Evolutionary conservation across 2,329 filamentous ascomycete species (phyloP), one percentile per base, ranked within the genome.

Genomic region (Fusarium sp.): DNA sequence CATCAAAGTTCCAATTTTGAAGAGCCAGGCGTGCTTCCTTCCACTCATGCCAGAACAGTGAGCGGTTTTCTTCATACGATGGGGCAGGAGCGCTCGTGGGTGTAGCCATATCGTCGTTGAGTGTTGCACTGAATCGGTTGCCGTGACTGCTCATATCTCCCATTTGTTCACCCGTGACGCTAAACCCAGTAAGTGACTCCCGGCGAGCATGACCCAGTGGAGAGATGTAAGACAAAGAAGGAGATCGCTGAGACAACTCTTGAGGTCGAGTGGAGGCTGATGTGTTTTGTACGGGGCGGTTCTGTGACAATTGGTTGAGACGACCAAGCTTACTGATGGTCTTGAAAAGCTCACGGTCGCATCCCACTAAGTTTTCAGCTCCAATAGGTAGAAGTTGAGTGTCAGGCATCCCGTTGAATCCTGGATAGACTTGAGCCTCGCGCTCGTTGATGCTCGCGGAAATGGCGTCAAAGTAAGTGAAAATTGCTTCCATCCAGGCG

Each of bases 381-480:
- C 92, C 91, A 67, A 90, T 78, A 0, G 85, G 84, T 6, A 88
- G 78, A 6, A 87, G 77, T 44, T 83, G 83, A 18, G 83, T 79
- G 42, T 86, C 85, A 2, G 83, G 76, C 48, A 83, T 77, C 12
- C 82, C 92, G 72, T 92, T 87, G 75, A 93, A 89, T 29, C 88
- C 84, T 14, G 89, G 87, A 68, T 90, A 85, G 20, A 97, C 87
- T 78, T 97, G 93, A 30, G 92, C 90, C 80, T 98, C 94, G 54
- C 94, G 90, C 79, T 97, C 93, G 74, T 98, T 98, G 77, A 97
- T 93, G 55, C 92, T 94, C 41, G 93, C 93, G 0, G 94, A 94
- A 82, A 98, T 93, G 58, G 94, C 93, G 79, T 98, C 95, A 77
- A 97, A 97, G 86, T 95, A 97, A 34, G 93, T 96, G 77, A 98